These are phyloP conservation scores for Rhododendron mucronatum DNA, from an alignment of 148 eudicot species.

Conservation along the genomic window DNA sequence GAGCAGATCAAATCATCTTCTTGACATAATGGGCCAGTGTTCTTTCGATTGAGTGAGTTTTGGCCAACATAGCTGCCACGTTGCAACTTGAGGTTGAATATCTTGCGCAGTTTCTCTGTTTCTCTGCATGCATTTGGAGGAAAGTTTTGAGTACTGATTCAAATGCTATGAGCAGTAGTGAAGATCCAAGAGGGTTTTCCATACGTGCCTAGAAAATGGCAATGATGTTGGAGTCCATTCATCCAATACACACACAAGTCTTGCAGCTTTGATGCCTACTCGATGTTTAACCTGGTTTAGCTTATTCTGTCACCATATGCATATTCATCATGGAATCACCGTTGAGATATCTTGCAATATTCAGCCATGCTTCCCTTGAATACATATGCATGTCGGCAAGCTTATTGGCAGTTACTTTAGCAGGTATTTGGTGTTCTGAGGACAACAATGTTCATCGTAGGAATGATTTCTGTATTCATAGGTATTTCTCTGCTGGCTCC, in stretches of 20 bases:
- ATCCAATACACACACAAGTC: neutral
- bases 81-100: neutral
- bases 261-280: neutral
- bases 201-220: neutral
- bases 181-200: neutral
- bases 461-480: slow-evolving; percentile 86
- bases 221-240: neutral
- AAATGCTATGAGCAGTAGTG: neutral
- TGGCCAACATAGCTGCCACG: neutral
- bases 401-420: slow-evolving; percentile 13
- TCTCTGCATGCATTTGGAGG: neutral
- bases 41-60: neutral
- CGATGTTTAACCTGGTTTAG: neutral
- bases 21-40: neutral
- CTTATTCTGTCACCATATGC: neutral
- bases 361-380: neutral
- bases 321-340: neutral
- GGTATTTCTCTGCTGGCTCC: slow-evolving; percentile 97
- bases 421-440: slow-evolving; percentile 83
- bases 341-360: neutral
- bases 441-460: slow-evolving; percentile 82
- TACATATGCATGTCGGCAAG: neutral
- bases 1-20: neutral
- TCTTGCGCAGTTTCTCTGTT: neutral
- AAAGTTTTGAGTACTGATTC: neutral